Conservation (phyloP, 192 early-diverging fungal species). For the Coemansia sp. region DNA sequence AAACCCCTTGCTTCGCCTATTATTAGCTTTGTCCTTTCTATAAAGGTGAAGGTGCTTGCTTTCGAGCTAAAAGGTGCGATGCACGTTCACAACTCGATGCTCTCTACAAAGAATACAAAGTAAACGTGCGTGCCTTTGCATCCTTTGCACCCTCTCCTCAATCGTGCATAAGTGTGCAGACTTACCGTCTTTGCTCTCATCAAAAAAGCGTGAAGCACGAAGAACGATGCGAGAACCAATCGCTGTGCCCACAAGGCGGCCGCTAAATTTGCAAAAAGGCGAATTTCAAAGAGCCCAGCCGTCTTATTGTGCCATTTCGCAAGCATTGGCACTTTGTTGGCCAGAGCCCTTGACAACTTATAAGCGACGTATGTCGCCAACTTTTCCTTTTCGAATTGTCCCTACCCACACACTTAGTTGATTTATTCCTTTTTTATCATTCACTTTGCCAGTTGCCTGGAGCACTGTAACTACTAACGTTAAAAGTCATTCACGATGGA, state of each 20-base stretch:
- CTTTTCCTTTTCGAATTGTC: not conserved
- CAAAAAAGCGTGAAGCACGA: not conserved
- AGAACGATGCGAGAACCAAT: slow-evolving; percentile 2
- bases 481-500: slow-evolving; percentile 19
- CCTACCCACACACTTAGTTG: not conserved
- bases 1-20: not conserved
- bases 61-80: not conserved
- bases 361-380: not conserved
- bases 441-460: not conserved
- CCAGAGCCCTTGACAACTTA: not conserved
- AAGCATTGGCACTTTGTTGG: not conserved
- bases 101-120: slow-evolving; percentile 2
- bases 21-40: not conserved
- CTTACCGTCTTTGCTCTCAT: not conserved
- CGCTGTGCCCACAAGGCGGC: not conserved
- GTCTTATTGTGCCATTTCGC: not conserved
- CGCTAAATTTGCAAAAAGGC: not conserved
- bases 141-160: slow-evolving; percentile 2
- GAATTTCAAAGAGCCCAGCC: not conserved
- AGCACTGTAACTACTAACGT: slow-evolving; percentile 4
- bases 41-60: not conserved
- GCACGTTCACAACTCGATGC: not conserved
- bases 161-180: not conserved
- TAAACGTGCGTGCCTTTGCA: not conserved
- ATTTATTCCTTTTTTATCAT: not conserved